A percentile compares a stretch with the other conserved stretches of the same genome.
These are phyloP conservation scores for Ephemerocybe angulata DNA, from an alignment of 768 basidiomycete genomes.

Conservation along the genomic window DNA sequence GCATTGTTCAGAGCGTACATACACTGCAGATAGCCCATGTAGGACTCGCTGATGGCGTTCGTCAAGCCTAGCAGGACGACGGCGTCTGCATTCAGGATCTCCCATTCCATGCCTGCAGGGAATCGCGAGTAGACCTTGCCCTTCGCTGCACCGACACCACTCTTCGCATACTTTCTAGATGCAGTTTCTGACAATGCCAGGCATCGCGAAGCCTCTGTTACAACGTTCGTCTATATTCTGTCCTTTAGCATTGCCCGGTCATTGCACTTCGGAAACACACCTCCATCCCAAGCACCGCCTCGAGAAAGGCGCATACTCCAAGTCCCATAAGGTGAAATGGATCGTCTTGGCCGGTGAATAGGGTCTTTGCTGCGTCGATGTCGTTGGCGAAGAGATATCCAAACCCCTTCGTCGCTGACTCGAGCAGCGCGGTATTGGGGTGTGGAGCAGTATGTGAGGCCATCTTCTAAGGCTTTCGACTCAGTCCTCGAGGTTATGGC, in stretches of 20 bases:
- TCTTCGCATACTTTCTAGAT: slow-evolving; percentile 47
- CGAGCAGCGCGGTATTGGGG: slow-evolving; percentile 28
- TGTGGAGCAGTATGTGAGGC: slow-evolving; percentile 5
- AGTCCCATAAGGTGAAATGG: slow-evolving; percentile 73
- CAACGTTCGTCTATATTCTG: slow-evolving; percentile 45
- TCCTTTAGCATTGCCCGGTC: background rate
- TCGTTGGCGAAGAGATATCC: slow-evolving; percentile 69
- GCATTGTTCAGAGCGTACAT: slow-evolving; percentile 66
- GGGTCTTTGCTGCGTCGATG: slow-evolving; percentile 47
- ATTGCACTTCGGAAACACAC: slow-evolving; percentile 28
- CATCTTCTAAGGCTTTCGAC: too few species aligned
- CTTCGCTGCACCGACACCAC: slow-evolving; percentile 16
- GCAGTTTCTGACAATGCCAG: slow-evolving; percentile 59
- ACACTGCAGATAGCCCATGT: slow-evolving; percentile 77
- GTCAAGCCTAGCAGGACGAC: slow-evolving; percentile 68
- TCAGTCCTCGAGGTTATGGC: too few species aligned
- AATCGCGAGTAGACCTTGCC: slow-evolving; percentile 39
- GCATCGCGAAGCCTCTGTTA: slow-evolving; percentile 58
- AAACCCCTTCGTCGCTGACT: slow-evolving; percentile 51
- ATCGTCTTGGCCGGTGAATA: slow-evolving; percentile 50
- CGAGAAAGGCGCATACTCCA: slow-evolving; percentile 69
- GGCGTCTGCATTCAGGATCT: slow-evolving; percentile 70
- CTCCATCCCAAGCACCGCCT: slow-evolving; percentile 82
- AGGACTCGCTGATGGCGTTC: slow-evolving; percentile 64
- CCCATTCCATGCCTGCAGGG: slow-evolving; percentile 68